Evolutionary conservation across 2,329 filamentous ascomycete species (phyloP).

Genomic region (Pseudogymnoascus sp.): DNA sequence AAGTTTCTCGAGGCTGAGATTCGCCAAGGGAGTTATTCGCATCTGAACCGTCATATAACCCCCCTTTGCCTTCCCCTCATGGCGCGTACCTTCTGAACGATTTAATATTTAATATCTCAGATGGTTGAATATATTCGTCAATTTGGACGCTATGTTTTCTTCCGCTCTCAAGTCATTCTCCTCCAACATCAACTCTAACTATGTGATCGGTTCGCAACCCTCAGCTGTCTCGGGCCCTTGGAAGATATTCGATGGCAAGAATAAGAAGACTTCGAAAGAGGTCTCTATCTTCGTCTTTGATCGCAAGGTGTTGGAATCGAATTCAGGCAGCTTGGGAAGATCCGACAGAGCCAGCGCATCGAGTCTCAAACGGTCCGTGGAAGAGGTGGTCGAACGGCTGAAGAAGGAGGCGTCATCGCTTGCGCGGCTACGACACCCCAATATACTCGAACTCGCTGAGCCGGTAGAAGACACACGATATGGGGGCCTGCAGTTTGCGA

Average conservation of each 20-base stretch:
- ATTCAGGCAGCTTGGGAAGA: slow-evolving; percentile 54
- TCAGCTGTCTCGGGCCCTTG: slow-evolving; percentile 84
- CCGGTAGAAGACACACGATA: slow-evolving; percentile 90
- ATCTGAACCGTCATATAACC: neutral
- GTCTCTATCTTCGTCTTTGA: slow-evolving; percentile 96
- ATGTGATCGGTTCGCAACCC: slow-evolving; percentile 69
- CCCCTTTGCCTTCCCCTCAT: slow-evolving; percentile 1
- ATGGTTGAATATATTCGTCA: slow-evolving; percentile 9
- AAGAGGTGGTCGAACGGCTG: slow-evolving; percentile 84
- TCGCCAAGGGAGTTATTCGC: neutral
- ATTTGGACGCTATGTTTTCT: slow-evolving; percentile 67
- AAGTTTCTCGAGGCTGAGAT: slow-evolving; percentile 10
- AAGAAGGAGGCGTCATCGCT: slow-evolving; percentile 89
- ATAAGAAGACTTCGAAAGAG: slow-evolving; percentile 84
- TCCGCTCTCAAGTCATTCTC: slow-evolving; percentile 89
- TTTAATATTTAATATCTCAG: neutral
- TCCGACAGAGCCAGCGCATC: slow-evolving; percentile 47
- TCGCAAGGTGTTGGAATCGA: slow-evolving; percentile 71
- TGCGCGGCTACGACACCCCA: slow-evolving; percentile 83
- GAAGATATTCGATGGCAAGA: slow-evolving; percentile 97
- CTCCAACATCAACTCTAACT: slow-evolving; percentile 88
- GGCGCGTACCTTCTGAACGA: neutral
- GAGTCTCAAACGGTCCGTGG: slow-evolving; percentile 71
- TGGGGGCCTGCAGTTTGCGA: slow-evolving; percentile 91
- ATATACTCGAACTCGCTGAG: slow-evolving; percentile 85